Conservation (phyloP, 2,329 filamentous ascomycete genomes). For the Allantophomopsis lycopodina region DNA sequence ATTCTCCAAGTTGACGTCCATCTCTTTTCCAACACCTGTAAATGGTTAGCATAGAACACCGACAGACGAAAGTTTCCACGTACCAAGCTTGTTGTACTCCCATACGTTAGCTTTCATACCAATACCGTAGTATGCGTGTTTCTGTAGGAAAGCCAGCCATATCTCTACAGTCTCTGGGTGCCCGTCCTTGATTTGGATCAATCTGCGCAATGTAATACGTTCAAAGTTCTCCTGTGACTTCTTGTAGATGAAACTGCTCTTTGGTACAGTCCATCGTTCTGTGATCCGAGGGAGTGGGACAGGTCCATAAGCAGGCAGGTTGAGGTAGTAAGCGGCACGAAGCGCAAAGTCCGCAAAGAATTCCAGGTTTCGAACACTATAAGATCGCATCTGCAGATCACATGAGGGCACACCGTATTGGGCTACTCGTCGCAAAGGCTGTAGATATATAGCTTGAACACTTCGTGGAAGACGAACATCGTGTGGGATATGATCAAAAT, state of each 20-base stretch:
- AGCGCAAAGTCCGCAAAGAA: slow-evolving; percentile 93
- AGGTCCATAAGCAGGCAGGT: slow-evolving; percentile 74
- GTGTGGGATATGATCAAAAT: too few relatives aligned
- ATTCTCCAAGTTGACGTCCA: slow-evolving; percentile 33
- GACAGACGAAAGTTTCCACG: slow-evolving; percentile 4
- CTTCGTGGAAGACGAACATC: slow-evolving; percentile 54
- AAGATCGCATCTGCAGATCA: slow-evolving; percentile 87
- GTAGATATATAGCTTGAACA: slow-evolving; percentile 76
- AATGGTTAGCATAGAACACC: too few relatives aligned
- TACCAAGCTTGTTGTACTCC: slow-evolving; percentile 68
- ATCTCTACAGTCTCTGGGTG: slow-evolving; percentile 77
- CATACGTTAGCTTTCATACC: slow-evolving; percentile 98
- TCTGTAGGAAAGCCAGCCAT: slow-evolving; percentile 85
- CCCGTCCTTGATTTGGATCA: slow-evolving; percentile 90
- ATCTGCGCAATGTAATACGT: slow-evolving; percentile 67
- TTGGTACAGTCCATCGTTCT: slow-evolving; percentile 89
- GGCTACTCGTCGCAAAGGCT: slow-evolving; percentile 64
- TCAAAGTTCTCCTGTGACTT: slow-evolving; percentile 98
- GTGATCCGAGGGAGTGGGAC: slow-evolving; percentile 74
- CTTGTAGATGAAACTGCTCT: slow-evolving; percentile 85
- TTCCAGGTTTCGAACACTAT: slow-evolving; percentile 77
- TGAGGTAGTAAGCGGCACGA: slow-evolving; percentile 86
- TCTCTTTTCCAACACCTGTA: slow-evolving; percentile 33
- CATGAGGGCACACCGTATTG: slow-evolving; percentile 71
- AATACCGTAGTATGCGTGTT: slow-evolving; percentile 89